phyloP scores from a whole-genome alignment of 345 rosid species.

The Gossypium stocksii region DNA sequence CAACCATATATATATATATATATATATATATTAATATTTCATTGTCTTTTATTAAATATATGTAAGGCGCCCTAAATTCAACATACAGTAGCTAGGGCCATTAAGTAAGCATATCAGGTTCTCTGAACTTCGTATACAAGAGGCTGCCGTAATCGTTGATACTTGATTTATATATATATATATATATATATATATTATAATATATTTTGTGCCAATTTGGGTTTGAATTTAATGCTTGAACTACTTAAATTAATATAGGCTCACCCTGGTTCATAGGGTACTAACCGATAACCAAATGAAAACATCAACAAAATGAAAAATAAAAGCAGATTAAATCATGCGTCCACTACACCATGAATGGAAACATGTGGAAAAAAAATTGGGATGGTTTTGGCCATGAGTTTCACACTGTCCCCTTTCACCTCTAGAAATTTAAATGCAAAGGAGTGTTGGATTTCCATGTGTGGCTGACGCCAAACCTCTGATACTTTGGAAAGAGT shows the following conservation, averaged over 20 bases:
- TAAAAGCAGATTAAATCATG: neutral
- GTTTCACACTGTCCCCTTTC: neutral
- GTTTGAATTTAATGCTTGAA: too few relatives aligned
- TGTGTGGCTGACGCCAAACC: constrained; percentile 17
- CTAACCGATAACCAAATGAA: constrained; percentile 3
- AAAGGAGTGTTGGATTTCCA: neutral
- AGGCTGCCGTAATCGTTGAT: too few relatives aligned
- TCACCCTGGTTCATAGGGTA: constrained; percentile 21
- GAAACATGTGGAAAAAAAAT: neutral
- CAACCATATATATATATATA: neutral
- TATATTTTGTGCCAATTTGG: too few relatives aligned
- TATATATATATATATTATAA: too few relatives aligned
- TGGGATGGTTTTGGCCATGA: constrained; percentile 4
- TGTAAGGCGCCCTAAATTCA: neutral
- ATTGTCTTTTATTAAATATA: neutral
- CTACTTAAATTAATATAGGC: neutral
- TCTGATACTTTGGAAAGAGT: neutral
- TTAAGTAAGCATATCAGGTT: neutral
- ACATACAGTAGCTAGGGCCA: neutral
- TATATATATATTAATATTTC: neutral
- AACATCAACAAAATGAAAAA: neutral
- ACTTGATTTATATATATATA: too few relatives aligned
- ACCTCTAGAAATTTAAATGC: constrained; percentile 15
- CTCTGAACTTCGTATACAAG: too few relatives aligned
- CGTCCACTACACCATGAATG: constrained; percentile 2